Percentiles rank a stretch among this genome's conserved stretches.
These are phyloP conservation scores for Berberis thunbergii DNA, from an alignment of 164 flowering plant genomes.

Conservation along the genomic window DNA sequence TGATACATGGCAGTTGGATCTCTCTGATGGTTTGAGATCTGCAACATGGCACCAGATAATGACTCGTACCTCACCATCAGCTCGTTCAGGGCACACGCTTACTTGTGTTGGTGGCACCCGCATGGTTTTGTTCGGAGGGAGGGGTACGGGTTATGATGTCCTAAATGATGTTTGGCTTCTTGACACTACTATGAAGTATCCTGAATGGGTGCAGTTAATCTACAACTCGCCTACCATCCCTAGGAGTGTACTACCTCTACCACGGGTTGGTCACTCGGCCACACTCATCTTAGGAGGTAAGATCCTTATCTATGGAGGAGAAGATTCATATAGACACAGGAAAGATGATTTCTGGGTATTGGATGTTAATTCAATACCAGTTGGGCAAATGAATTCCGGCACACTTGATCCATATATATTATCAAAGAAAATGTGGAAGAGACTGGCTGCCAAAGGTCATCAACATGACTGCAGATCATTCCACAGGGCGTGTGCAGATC, in stretches of 20 bases:
- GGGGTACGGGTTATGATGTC: conserved; percentile 78
- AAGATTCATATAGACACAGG: conserved; percentile 65
- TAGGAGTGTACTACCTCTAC: conserved; percentile 36
- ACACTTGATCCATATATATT: conserved; percentile 11
- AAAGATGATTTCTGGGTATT: conserved; percentile 83
- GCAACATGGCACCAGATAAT: conserved; percentile 61
- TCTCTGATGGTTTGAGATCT: conserved; percentile 35
- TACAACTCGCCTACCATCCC: conserved; percentile 40
- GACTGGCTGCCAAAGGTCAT: conserved; percentile 39
- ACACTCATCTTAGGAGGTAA: conserved; percentile 59
- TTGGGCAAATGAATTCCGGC: conserved; percentile 14
- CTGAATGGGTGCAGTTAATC: conserved; percentile 46
- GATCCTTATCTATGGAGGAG: conserved; percentile 80
- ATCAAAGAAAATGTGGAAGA: conserved; percentile 50
- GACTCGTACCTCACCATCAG: conserved; percentile 49
- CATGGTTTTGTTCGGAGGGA: conserved; percentile 74
- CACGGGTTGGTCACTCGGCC: conserved; percentile 94
- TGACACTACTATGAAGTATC: conserved; percentile 27
- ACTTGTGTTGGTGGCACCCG: conserved; percentile 47
- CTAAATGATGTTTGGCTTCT: conserved; percentile 80
- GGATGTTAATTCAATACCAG: conserved; percentile 36
- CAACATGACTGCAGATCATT: conserved; percentile 55
- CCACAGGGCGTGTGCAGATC: conserved; percentile 74
- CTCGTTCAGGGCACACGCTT: conserved; percentile 91
- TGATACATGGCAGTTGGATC: conserved; percentile 80